Conservation (phyloP, 2,329 filamentous ascomycete genomes). For the Trichoderma sp. region DNA sequence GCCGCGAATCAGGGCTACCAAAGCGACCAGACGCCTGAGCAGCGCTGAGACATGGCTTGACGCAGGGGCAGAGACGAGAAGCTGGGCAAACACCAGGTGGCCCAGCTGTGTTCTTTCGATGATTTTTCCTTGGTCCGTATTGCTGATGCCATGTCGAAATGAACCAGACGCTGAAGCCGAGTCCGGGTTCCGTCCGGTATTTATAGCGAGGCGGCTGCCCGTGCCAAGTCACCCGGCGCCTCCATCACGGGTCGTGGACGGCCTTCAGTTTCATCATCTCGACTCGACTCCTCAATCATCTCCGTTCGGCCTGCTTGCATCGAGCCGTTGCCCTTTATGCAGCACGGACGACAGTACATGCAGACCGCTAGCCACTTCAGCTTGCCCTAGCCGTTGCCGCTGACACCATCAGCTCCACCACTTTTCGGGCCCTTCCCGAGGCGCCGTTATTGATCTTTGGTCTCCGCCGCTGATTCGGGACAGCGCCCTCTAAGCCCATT, state of each 20-base stretch:
- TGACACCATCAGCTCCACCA: not conserved
- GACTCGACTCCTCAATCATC: not conserved
- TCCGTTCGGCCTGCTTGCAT: not conserved
- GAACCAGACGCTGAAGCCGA: not conserved
- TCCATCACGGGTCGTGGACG: not conserved
- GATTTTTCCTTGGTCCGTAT: not conserved
- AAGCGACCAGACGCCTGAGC: not conserved
- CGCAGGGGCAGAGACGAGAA: not conserved
- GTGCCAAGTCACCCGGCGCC: not conserved
- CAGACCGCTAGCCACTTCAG: not conserved
- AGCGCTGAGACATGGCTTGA: conserved; percentile 1
- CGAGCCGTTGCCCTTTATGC: not conserved
- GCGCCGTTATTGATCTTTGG: not conserved
- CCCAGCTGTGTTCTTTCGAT: not conserved
- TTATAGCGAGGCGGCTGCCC: not conserved
- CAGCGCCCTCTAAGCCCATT: not conserved
- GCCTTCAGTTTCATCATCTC: not conserved
- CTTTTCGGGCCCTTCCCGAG: not conserved
- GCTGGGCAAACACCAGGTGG: not conserved
- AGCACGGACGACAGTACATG: not conserved
- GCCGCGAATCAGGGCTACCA: not conserved
- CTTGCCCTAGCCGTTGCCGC: not conserved
- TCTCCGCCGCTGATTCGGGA: not conserved
- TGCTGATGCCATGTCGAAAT: not conserved
- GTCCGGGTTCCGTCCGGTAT: not conserved